Conservation (phyloP, 2,329 filamentous ascomycete species). For the Claviceps fusiformis region DNA sequence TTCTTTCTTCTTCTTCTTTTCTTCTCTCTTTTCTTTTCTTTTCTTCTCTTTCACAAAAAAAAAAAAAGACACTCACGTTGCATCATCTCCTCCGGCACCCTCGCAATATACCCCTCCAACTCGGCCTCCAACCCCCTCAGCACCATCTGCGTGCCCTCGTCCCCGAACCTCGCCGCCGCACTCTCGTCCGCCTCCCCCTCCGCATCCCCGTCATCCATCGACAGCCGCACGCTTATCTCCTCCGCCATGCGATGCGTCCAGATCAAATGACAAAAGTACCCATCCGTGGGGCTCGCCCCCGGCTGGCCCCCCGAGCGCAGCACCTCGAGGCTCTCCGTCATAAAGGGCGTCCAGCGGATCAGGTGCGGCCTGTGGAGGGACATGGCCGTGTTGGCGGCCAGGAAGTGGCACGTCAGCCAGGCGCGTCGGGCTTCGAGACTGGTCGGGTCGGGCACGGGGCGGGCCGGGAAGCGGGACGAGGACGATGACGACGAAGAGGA, state of each 20-base stretch:
- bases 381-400: constrained; percentile 46
- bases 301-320: constrained; percentile 32
- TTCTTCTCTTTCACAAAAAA: too few relatives aligned
- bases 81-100: constrained; percentile 38
- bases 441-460: constrained; percentile 33
- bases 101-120: constrained; percentile 43
- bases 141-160: constrained; percentile 50
- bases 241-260: constrained; percentile 52
- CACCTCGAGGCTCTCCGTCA: constrained; percentile 44
- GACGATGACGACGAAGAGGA: too few relatives aligned
- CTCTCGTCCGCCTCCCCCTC: constrained; percentile 33
- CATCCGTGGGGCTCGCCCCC: constrained; percentile 42
- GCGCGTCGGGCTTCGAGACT: constrained; percentile 41
- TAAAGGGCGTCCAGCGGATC: constrained; percentile 46
- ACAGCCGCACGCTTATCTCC: constrained; percentile 53
- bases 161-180: constrained; percentile 37
- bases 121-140: constrained; percentile 52
- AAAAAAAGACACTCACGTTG: constrained; percentile 32
- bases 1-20: not conserved
- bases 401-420: constrained; percentile 46
- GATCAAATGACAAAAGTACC: constrained; percentile 43
- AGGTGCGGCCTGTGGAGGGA: constrained; percentile 47
- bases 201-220: constrained; percentile 48
- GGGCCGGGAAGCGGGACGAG: constrained; percentile 22
- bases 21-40: not conserved